A percentile compares a stretch with the other conserved stretches of the same genome.
These are phyloP conservation scores for Conoideocrella luteorostrata DNA, from an alignment of 2,329 filamentous ascomycete genomes.

Conservation along the genomic window DNA sequence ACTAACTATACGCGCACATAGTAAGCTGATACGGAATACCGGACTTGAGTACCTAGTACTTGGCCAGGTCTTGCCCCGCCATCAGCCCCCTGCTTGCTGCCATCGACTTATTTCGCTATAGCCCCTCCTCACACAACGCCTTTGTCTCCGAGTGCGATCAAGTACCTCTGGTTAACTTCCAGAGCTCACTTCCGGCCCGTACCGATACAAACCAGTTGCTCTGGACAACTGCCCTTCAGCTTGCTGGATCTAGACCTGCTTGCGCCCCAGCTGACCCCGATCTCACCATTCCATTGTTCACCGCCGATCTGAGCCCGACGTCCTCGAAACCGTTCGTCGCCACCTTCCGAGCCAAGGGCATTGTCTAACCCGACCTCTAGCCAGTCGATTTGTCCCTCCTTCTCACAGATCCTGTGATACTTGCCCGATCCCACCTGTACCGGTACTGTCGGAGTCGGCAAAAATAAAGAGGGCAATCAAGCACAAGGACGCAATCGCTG, in stretches of 20 bases:
- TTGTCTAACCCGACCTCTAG: constrained; percentile 1
- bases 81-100: too few species aligned
- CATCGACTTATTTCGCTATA: too few species aligned
- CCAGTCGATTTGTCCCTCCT: constrained; percentile 1
- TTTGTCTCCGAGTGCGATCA: too few species aligned
- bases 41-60: too few species aligned
- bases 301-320: constrained; percentile 4
- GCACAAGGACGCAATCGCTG: too few species aligned
- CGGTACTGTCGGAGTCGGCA: neutral
- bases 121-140: neutral
- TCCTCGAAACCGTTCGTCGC: constrained; percentile 1
- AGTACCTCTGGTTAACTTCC: too few species aligned
- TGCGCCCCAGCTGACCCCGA: neutral
- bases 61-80: constrained; percentile 7
- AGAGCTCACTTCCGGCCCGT: constrained; percentile 3
- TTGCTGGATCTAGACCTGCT: neutral
- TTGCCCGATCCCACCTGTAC: neutral
- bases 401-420: constrained; percentile 1
- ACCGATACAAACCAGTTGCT: too few species aligned
- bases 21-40: too few species aligned
- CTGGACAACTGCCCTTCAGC: too few species aligned
- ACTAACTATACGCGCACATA: too few species aligned
- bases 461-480: too few species aligned
- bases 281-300: constrained; percentile 3
- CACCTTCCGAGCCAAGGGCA: neutral